Evolutionary conservation across 306 rosid species (phyloP), one percentile per base, ranked within the genome.

Genomic region (Cucurbita moschata): DNA sequence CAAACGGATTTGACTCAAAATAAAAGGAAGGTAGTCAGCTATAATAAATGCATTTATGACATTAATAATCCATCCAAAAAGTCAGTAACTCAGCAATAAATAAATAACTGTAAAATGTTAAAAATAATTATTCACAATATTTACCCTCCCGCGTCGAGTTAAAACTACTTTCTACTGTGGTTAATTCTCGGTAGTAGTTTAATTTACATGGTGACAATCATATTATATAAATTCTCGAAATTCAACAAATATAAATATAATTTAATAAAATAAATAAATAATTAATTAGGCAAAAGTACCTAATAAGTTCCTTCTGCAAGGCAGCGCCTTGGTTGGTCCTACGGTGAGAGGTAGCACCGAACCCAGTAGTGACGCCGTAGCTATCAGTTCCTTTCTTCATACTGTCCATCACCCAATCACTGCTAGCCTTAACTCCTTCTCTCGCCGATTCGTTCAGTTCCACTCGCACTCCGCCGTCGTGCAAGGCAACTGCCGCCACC

Each of bases 321-420:
- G 75, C 75, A 30, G 60, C 75, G 6, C 75, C 75, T 52, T 71
- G 61, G 13, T 71, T 71, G 15, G 72, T 66, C 53, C 72, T 66
- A 6, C 72, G 16, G 19, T 66, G 72, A 0, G 72, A 66, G 13
- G 72, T 66, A 0, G 72, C 72, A 13, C 72, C 72, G 12, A 66
- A 66, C 0, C 72, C 72, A 21, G 72, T 66, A 9, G 72, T 66
- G 39, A 66, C 72, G 9, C 72, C 72, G 6, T 66, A 66, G 6
- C 72, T 66, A 44, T 66, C 72, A 0, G 72, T 66, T 3, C 72
- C 72, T 66, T 19, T 66, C 1, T 5, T 44, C 72, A 66, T 66
- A 12, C 72, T 66, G 0, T 66, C 72, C 72, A 66, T 66, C 18
- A 66, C 72, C 72, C 72, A 66, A 21, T 66, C 72, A 44, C 72